Percentiles rank a stretch among this genome's conserved stretches.
These are phyloP conservation scores for Nectriaceae sp. DNA, from an alignment of 2,329 filamentous ascomycete genomes.

Conservation along the genomic window DNA sequence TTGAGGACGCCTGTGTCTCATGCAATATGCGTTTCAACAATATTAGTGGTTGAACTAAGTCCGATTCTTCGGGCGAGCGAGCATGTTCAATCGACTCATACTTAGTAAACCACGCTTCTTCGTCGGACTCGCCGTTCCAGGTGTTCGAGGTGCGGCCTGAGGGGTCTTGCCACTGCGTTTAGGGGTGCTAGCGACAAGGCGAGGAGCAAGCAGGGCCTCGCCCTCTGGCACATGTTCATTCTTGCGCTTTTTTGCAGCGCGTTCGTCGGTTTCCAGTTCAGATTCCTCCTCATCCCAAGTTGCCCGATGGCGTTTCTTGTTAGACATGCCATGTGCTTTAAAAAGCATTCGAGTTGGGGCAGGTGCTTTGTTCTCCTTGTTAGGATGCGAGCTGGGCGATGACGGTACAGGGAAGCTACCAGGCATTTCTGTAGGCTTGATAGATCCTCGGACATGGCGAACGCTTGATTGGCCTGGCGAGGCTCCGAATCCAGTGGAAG, in stretches of 20 bases:
- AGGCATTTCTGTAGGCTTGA: slow-evolving; percentile 51
- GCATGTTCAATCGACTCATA: slow-evolving; percentile 61
- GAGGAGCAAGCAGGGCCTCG: slow-evolving; percentile 53
- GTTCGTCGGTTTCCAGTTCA: slow-evolving; percentile 48
- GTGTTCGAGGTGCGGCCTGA: slow-evolving; percentile 23
- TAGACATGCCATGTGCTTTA: slow-evolving; percentile 63
- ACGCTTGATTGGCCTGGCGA: slow-evolving; percentile 62
- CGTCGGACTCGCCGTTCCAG: slow-evolving; percentile 42
- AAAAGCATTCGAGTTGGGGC: slow-evolving; percentile 36
- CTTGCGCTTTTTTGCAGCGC: slow-evolving; percentile 62
- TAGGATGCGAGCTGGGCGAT: slow-evolving; percentile 37
- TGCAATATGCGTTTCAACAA: not conserved
- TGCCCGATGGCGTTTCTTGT: slow-evolving; percentile 66
- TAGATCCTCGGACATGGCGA: slow-evolving; percentile 59
- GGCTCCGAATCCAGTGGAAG: slow-evolving; percentile 55
- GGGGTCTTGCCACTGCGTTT: slow-evolving; percentile 33
- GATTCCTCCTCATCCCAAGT: slow-evolving; percentile 58
- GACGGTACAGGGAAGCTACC: slow-evolving; percentile 52
- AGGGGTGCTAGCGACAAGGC: slow-evolving; percentile 42
- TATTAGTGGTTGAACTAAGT: slow-evolving; percentile 34
- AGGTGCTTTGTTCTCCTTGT: slow-evolving; percentile 59
- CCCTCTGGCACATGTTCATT: slow-evolving; percentile 50
- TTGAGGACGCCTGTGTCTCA: not conserved
- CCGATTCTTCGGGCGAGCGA: slow-evolving; percentile 61
- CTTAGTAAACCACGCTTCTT: slow-evolving; percentile 58